Evolutionary conservation across 2,329 filamentous ascomycete species (phyloP), one percentile per base, ranked within the genome.

Genomic region (Colletotrichum tofieldiae): DNA sequence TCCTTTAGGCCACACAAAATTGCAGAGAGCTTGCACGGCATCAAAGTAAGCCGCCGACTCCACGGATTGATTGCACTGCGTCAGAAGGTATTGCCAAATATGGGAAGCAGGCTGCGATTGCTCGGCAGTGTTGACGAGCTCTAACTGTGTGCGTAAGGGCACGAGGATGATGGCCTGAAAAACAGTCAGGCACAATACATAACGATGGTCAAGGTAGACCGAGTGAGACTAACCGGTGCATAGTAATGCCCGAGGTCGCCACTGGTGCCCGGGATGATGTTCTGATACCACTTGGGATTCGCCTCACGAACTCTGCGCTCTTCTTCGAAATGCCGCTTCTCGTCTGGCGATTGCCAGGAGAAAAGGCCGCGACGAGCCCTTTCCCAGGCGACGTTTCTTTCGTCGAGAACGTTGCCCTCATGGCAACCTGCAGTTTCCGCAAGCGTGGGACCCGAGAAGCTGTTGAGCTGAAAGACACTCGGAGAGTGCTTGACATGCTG

Each of bases 201-300:
- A 41, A 41, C 35, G n/a, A 39, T 26, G 14, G 23, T 5, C 8
- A 12, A 45, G 20, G 26, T 16, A 45, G 18, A 29, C 18, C 37
- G 23, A 37, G 16, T 45, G 26, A 49, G 37, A 69, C 65, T 41
- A 3, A 72, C 70, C n/a, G 70, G 70, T 35, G 66, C 65, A 6
- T 47, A 41, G 1, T 72, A 72, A n/a, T 49, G 39, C 29, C 66
- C 70, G 16, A 69, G 52, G 5, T 64, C 52, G 16, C 20, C 18
- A 8, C 41, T 69, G 18, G 65, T 70, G 14, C 70, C 65, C 11
- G 70, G 65, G 14, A 70, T 47, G 32, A 72, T 72, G 29, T 60
- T 54, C 29, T 65, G 65, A 23, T 70, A 60, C 70, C 70, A 72
- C 9, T 60, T 59, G n/a, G 70, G 65, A 32, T 72, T 59, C 9